phyloP scores from a whole-genome alignment of 768 basidiomycete species.

The Trametes elegans region DNA sequence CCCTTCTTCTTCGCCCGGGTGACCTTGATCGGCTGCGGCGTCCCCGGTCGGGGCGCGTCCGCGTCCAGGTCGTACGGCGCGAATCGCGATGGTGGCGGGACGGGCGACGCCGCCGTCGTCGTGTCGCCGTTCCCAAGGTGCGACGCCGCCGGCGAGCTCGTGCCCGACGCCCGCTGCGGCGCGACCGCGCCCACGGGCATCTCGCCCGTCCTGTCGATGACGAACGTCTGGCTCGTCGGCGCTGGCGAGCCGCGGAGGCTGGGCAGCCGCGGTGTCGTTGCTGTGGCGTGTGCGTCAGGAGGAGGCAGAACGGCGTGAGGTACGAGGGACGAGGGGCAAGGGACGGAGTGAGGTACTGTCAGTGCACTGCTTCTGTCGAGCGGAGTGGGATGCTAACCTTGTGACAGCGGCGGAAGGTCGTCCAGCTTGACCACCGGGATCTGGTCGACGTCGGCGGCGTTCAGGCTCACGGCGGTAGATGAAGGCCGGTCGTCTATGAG shows the following conservation, averaged over 20 bases:
- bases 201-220: slow-evolving; percentile 79
- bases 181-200: slow-evolving; percentile 66
- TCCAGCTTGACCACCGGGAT: slow-evolving; percentile 91
- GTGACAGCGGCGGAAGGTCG: slow-evolving; percentile 51
- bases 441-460: slow-evolving; percentile 70
- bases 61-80: slow-evolving; percentile 55
- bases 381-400: slow-evolving; percentile 25
- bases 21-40: slow-evolving; percentile 74
- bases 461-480: slow-evolving; percentile 19
- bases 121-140: slow-evolving; percentile 15
- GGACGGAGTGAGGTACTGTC: background rate
- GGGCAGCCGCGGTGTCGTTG: slow-evolving; percentile 23
- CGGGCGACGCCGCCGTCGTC: background rate
- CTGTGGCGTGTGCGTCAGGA: slow-evolving; percentile 10
- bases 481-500: slow-evolving; percentile 62
- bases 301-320: background rate
- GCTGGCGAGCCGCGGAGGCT: slow-evolving; percentile 22
- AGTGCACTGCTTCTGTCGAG: slow-evolving; percentile 1
- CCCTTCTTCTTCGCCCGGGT: slow-evolving; percentile 67
- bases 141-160: slow-evolving; percentile 15
- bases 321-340: too few species aligned
- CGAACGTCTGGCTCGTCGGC: slow-evolving; percentile 44
- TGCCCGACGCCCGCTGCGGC: slow-evolving; percentile 2
- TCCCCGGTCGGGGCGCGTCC: slow-evolving; percentile 49
- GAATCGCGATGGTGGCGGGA: slow-evolving; percentile 38